Evolutionary conservation across 208 protist species (phyloP).

Genomic region (Angomonas deanei): DNA sequence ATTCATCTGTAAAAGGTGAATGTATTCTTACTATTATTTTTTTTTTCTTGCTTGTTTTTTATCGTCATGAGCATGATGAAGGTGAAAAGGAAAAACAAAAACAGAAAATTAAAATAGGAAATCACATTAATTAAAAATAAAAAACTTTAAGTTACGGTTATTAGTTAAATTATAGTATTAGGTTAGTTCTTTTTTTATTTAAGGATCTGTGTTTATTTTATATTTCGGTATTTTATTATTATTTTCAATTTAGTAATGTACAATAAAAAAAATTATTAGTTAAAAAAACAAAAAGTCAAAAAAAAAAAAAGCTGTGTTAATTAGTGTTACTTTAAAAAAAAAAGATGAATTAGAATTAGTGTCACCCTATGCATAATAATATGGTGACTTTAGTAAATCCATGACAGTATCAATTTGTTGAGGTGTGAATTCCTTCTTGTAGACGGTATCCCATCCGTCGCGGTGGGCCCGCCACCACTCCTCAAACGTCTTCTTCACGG

Average conservation of each 20-base stretch:
- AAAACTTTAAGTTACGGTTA: not conserved
- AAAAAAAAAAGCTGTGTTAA: constrained; percentile 19
- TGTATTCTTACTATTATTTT: no score
- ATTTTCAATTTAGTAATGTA: not conserved
- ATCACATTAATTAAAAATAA: not conserved
- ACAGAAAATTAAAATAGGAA: constrained; percentile 10
- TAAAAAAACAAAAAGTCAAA: constrained; percentile 3
- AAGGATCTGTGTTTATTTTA: no score
- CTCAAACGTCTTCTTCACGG: constrained; percentile 51
- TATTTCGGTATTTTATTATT: no score
- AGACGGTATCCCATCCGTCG: constrained; percentile 58
- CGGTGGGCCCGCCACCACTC: constrained; percentile 78
- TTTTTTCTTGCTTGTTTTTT: no score
- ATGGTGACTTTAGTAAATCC: constrained; percentile 35
- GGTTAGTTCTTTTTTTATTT: no score
- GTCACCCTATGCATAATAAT: constrained; percentile 79
- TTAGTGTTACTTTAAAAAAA: no score
- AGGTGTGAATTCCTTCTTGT: constrained; percentile 49
- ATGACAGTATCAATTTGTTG: constrained; percentile 47
- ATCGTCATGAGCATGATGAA: no score
- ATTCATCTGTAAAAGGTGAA: not conserved
- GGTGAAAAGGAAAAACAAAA: constrained; percentile 17
- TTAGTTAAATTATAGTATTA: no score
- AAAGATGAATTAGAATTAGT: no score
- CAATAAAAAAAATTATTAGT: not conserved